phyloP scores from a whole-genome alignment of 805 yeast species.

The Barnettozyma sucrosica region DNA sequence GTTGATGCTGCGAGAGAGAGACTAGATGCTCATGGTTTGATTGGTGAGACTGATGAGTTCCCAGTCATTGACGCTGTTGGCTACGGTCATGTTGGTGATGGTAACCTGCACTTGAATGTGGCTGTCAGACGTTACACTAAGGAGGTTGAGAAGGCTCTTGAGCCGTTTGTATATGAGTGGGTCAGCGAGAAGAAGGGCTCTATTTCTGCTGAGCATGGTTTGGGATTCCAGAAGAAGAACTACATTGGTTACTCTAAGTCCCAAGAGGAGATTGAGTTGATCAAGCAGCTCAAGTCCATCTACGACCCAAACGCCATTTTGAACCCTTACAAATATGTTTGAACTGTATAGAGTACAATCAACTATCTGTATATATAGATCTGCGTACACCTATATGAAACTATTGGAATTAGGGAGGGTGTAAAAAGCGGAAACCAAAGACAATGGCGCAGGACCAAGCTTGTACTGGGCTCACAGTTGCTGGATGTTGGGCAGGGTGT shows the following conservation, averaged over 20 bases:
- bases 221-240: constrained; percentile 94
- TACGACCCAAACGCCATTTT: constrained; percentile 89
- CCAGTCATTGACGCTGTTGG: constrained; percentile 92
- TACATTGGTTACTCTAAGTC: constrained; percentile 82
- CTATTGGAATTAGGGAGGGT: too few species aligned
- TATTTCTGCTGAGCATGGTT: constrained; percentile 94
- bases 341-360: neutral
- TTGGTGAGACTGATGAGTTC: constrained; percentile 56
- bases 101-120: constrained; percentile 90
- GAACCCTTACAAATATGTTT: constrained; percentile 83
- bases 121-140: constrained; percentile 80
- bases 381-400: too few species aligned
- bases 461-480: too few species aligned
- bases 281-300: constrained; percentile 67
- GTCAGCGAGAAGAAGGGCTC: constrained; percentile 69
- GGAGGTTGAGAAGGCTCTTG: constrained; percentile 72
- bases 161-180: constrained; percentile 95
- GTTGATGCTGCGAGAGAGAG: constrained; percentile 71
- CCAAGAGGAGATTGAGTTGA: constrained; percentile 61
- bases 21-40: constrained; percentile 49
- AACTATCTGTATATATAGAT: too few species aligned
- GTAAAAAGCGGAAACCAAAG: too few species aligned
- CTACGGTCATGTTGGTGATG: constrained; percentile 98
- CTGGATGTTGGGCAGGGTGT: too few species aligned
- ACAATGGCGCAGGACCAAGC: too few species aligned